These are phyloP conservation scores for Ogataea dorogensis DNA, from an alignment of 805 yeast genomes.

Conservation along the genomic window DNA sequence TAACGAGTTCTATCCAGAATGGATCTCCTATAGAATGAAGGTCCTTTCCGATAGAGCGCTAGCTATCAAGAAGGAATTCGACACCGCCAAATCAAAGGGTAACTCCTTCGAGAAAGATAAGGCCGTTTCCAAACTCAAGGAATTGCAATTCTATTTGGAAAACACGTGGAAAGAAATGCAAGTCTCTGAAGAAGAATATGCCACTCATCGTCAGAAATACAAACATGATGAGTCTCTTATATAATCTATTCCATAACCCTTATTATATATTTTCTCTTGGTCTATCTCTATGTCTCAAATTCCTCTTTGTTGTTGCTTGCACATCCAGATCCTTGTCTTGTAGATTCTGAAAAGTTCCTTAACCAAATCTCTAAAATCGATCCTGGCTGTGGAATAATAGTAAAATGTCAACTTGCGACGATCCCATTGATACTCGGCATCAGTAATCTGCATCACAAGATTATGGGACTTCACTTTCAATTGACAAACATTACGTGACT, in stretches of 20 bases:
- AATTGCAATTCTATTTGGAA: slow-evolving; percentile 28
- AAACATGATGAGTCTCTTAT: slow-evolving; percentile 1
- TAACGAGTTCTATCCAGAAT: slow-evolving; percentile 40
- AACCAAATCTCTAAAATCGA: slow-evolving; percentile 76
- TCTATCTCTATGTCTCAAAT: slow-evolving; percentile 7
- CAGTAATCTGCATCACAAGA: slow-evolving; percentile 59
- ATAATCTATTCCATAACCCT: slow-evolving; percentile 8
- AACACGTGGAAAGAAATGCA: slow-evolving; percentile 37
- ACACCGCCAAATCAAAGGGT: slow-evolving; percentile 24
- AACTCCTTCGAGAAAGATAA: slow-evolving; percentile 37
- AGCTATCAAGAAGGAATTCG: slow-evolving; percentile 27
- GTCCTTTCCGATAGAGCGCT: slow-evolving; percentile 35
- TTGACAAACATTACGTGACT: slow-evolving; percentile 61
- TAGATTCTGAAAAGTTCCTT: slow-evolving; percentile 71
- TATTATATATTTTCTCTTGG: slow-evolving; percentile 2
- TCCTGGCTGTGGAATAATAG: slow-evolving; percentile 59
- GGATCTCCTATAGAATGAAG: slow-evolving; percentile 39
- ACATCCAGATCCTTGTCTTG: slow-evolving; percentile 87
- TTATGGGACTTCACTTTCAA: slow-evolving; percentile 51
- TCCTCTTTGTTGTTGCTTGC: slow-evolving; percentile 34
- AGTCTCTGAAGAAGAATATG: slow-evolving; percentile 28
- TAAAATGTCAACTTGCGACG: slow-evolving; percentile 77
- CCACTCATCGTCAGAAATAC: slow-evolving; percentile 9
- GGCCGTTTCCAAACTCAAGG: slow-evolving; percentile 34
- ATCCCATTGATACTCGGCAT: slow-evolving; percentile 86